Evolutionary conservation across 148 eudicot species (phyloP), one percentile per base, ranked within the genome.

Genomic region (Vaccinium macrocarpon): DNA sequence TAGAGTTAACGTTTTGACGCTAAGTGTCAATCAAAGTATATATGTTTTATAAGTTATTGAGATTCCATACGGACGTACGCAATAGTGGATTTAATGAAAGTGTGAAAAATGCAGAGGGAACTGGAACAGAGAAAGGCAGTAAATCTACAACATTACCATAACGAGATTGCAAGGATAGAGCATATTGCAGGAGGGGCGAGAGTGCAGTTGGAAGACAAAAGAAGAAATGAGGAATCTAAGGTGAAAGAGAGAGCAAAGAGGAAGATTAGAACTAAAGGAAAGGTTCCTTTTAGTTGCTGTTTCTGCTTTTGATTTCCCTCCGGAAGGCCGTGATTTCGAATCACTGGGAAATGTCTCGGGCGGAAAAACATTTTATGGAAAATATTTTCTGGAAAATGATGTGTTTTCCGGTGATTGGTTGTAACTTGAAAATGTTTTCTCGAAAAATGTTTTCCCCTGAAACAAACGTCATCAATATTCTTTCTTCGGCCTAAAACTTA

Each of bases 191-290:
- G 27, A 61, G 96, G 92, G 86, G 93, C 96, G 23, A 90, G 85
- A 73, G 83, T 85, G 59, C 96, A 95, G 53, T 59, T 85, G 38
- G 92, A 92, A 80, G 95, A 93, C 68, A 95, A 92, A 80, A 92
- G 89, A 88, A 90, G 71, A 85, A 85, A 82, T 3, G 98, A 94
- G 56, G 94, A 93, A 79, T 80, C 86, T 74, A 25, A 62, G 62
- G 91, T 89, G 38, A 91, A 86, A 84, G 86, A 89, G 77, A 90
- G 82, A 81, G 94, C 93, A 35, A 91, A 88, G 49, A 92, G 84
- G 68, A 91, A 85, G 85, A 90, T 93, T 51, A 88, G 88, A 87
- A 83, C 95, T 82, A 89, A 89, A 6, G 96, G 95, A 35, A 88
- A 82, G 80, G 68, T 82, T 81, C 95, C 92, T 35, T 80, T 46